Conservation (phyloP, 2,329 filamentous ascomycete genomes). For the Pestalotiopsis sp. region DNA sequence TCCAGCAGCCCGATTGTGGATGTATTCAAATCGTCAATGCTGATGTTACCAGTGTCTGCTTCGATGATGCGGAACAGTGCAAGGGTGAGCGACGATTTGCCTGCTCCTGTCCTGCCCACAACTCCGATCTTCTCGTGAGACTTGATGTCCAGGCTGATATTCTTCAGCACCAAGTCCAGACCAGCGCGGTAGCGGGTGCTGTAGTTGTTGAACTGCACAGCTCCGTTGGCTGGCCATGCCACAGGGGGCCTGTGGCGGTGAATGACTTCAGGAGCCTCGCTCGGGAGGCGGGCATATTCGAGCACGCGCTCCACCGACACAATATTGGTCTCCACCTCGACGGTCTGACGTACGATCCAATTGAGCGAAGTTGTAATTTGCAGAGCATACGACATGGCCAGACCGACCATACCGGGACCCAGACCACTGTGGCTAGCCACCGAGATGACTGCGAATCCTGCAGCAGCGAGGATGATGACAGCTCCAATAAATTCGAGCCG, state of each 20-base stretch:
- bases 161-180: slow-evolving; percentile 88
- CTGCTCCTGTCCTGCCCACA: slow-evolving; percentile 91
- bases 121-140: slow-evolving; percentile 97
- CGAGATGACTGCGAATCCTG: slow-evolving; percentile 78
- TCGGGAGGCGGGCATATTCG: slow-evolving; percentile 88
- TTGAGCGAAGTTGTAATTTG: slow-evolving; percentile 97
- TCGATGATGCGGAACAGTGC: slow-evolving; percentile 96
- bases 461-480: slow-evolving; percentile 85
- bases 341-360: slow-evolving; percentile 98
- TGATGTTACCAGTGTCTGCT: slow-evolving; percentile 76
- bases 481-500: slow-evolving; percentile 95
- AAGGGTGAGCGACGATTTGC: slow-evolving; percentile 91
- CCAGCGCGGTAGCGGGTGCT: slow-evolving; percentile 90
- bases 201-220: slow-evolving; percentile 89
- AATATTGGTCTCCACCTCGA: slow-evolving; percentile 99
- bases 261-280: slow-evolving; percentile 92
- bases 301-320: slow-evolving; percentile 97
- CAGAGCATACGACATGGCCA: slow-evolving; percentile 95
- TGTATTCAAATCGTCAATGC: slow-evolving; percentile 87
- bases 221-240: slow-evolving; percentile 88
- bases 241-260: slow-evolving; percentile 82
- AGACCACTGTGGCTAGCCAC: slow-evolving; percentile 68
- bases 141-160: slow-evolving; percentile 89
- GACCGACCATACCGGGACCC: slow-evolving; percentile 76
- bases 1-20: slow-evolving; percentile 88